These are phyloP conservation scores for Polygonum aviculare DNA, from an alignment of 148 eudicot species.

Conservation along the genomic window DNA sequence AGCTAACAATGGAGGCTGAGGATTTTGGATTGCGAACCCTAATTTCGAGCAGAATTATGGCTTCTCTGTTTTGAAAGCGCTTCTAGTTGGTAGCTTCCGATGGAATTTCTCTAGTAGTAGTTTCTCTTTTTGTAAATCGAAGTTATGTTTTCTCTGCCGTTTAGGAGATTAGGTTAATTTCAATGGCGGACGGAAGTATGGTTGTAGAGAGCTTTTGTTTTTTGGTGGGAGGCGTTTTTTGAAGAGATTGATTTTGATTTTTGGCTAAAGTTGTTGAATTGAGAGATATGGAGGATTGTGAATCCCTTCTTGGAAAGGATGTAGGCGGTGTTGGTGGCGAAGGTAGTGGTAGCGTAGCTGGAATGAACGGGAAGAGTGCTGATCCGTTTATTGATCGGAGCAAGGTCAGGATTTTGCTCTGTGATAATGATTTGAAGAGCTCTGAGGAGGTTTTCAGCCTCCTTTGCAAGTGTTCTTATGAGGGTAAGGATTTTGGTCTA, in stretches of 20 bases:
- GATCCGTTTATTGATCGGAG: constrained; percentile 81
- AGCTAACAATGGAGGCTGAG: background rate
- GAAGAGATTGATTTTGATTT: constrained; percentile 10
- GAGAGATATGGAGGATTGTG: constrained; percentile 27
- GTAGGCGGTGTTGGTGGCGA: constrained; percentile 27
- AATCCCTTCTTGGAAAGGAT: constrained; percentile 14
- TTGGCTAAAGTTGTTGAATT: background rate
- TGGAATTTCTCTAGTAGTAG: constrained; percentile 30
- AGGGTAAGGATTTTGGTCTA: constrained; percentile 38
- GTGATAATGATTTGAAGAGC: constrained; percentile 62
- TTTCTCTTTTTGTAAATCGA: constrained; percentile 5
- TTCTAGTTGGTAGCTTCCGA: constrained; percentile 12
- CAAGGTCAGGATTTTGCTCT: constrained; percentile 79
- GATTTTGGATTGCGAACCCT: background rate
- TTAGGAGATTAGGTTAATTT: background rate
- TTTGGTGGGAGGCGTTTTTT: background rate
- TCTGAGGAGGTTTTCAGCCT: constrained; percentile 54
- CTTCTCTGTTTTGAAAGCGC: constrained; percentile 12
- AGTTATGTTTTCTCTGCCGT: background rate
- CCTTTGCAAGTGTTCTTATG: constrained; percentile 74
- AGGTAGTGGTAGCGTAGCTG: constrained; percentile 14
- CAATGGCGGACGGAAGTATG: background rate
- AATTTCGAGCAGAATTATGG: background rate
- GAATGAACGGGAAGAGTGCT: constrained; percentile 26
- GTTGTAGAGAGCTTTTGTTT: background rate